These are phyloP conservation scores for Aquilaria malaccensis DNA, from an alignment of 345 rosid species.

Conservation along the genomic window DNA sequence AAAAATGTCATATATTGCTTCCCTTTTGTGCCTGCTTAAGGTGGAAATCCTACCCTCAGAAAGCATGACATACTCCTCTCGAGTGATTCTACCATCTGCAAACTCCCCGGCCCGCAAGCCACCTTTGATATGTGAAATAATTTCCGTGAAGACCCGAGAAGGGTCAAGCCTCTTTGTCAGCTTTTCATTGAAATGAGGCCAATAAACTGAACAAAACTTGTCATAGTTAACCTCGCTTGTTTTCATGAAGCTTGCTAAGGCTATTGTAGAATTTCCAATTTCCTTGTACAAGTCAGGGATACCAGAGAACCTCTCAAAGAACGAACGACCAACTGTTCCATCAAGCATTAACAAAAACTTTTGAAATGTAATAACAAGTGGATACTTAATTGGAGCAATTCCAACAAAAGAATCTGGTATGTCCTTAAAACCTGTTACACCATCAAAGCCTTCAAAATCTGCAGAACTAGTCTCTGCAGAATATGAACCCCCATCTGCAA, in stretches of 20 bases:
- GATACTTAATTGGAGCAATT: conserved; percentile 26
- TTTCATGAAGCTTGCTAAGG: conserved; percentile 25
- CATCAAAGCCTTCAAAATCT: conserved; percentile 27
- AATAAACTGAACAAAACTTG: conserved; percentile 35
- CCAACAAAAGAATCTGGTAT: conserved; percentile 36
- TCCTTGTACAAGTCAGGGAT: conserved; percentile 17
- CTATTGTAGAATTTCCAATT: conserved; percentile 17
- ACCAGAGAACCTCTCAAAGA: conserved; percentile 37
- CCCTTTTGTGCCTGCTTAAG: conserved; percentile 21
- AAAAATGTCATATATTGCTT: conserved; percentile 31
- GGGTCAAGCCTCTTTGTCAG: conserved; percentile 34
- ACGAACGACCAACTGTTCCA: conserved; percentile 38
- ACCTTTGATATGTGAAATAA: conserved; percentile 50
- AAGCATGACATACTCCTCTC: conserved; percentile 27
- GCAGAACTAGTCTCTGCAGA: conserved; percentile 11
- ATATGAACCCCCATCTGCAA: conserved; percentile 20
- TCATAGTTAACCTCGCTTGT: conserved; percentile 38
- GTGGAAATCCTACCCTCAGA: conserved; percentile 33
- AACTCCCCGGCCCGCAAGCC: conserved; percentile 21
- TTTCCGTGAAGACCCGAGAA: conserved; percentile 45
- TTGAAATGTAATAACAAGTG: conserved; percentile 43
- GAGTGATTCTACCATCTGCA: conserved; percentile 23
- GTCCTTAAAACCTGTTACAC: conserved; percentile 26
- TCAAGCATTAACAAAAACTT: conserved; percentile 61
- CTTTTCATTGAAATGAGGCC: conserved; percentile 40